Conservation (phyloP, 2,329 filamentous ascomycete species). For the Fusarium dimerum region DNA sequence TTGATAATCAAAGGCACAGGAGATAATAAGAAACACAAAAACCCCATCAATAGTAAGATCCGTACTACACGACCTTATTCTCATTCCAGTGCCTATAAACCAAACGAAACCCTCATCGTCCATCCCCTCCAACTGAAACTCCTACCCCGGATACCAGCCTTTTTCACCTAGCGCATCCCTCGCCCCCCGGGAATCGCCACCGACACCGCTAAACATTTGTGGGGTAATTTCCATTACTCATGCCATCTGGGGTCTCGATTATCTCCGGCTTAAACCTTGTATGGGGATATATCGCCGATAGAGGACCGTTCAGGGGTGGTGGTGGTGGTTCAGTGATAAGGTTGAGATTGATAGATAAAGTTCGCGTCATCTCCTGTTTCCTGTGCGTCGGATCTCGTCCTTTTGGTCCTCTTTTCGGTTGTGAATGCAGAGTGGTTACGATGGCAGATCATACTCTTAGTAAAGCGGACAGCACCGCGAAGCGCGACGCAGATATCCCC, state of each 20-base stretch:
- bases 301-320: neutral
- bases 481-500: constrained; percentile 3
- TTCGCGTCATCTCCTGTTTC: neutral
- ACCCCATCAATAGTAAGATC: too few relatives aligned
- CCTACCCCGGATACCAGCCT: too few relatives aligned
- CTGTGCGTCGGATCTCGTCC: neutral
- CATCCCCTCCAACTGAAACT: neutral
- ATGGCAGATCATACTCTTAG: constrained; percentile 9
- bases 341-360: neutral
- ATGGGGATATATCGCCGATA: neutral
- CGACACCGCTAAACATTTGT: constrained; percentile 1
- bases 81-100: too few relatives aligned
- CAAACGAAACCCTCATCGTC: too few relatives aligned
- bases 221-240: constrained; percentile 21
- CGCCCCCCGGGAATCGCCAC: neutral
- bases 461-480: constrained; percentile 14
- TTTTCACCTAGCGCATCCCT: neutral
- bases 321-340: neutral
- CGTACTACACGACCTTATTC: too few relatives aligned
- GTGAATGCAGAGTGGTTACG: neutral
- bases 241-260: constrained; percentile 1
- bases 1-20: too few relatives aligned
- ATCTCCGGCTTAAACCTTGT: neutral
- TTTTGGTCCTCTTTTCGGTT: neutral
- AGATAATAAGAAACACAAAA: too few relatives aligned